phyloP scores from a whole-genome alignment of 768 basidiomycete species.

The Leccinum boreale region DNA sequence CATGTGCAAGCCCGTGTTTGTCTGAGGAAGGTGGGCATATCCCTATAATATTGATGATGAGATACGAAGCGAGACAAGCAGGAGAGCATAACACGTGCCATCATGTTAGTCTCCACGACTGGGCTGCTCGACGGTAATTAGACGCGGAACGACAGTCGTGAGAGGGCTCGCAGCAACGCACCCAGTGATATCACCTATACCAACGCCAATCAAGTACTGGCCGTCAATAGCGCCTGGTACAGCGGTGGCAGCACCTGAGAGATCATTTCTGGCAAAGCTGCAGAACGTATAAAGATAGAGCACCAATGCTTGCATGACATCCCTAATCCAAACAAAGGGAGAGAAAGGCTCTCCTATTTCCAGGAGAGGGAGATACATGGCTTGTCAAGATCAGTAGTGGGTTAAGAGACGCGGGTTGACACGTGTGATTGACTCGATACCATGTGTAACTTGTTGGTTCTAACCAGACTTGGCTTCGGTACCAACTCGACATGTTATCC shows the following conservation, averaged over 20 bases:
- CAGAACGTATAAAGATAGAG: constrained; percentile 46
- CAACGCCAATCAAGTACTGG: constrained; percentile 26
- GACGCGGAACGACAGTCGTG: neutral
- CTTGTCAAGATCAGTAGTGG: neutral
- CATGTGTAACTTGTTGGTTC: too few relatives aligned
- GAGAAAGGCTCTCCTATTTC: constrained; percentile 16
- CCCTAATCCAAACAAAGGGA: constrained; percentile 27
- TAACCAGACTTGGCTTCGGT: too few relatives aligned
- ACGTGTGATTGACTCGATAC: neutral
- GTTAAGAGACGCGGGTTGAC: neutral
- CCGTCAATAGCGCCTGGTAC: constrained; percentile 7
- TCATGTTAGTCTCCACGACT: constrained; percentile 82
- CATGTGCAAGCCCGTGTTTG: constrained; percentile 75
- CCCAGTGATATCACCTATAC: constrained; percentile 74
- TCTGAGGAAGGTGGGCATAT: constrained; percentile 63
- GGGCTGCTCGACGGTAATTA: constrained; percentile 39
- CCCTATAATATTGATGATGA: constrained; percentile 40
- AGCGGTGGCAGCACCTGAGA: constrained; percentile 13
- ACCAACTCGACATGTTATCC: constrained; percentile 17
- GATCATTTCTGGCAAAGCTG: constrained; percentile 29
- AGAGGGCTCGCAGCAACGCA: constrained; percentile 23
- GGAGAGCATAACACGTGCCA: constrained; percentile 42
- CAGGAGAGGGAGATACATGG: constrained; percentile 23
- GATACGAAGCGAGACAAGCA: neutral
- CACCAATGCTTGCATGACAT: constrained; percentile 37